Evolutionary conservation across 768 basidiomycete genomes (phyloP).

Genomic region (Rhodotorula sphaerocarpa): DNA sequence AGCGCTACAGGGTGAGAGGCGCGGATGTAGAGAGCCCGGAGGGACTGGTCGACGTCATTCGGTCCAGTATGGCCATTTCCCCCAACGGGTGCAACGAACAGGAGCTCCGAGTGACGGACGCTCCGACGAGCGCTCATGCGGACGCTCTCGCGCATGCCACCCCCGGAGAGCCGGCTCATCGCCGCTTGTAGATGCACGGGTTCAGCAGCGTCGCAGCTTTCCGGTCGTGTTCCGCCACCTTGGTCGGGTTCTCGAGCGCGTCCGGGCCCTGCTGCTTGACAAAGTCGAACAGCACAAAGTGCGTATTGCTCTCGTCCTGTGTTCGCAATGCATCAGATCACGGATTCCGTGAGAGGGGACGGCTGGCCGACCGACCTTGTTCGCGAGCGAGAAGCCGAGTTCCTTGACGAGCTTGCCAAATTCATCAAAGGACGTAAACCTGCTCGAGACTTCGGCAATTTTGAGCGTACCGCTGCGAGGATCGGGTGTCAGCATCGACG

Average conservation of each 20-base stretch:
- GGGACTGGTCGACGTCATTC: no score
- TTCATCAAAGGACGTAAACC: slow-evolving; percentile 60
- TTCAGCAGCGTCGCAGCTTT: slow-evolving; percentile 65
- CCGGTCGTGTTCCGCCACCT: slow-evolving; percentile 45
- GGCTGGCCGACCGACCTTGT: slow-evolving; percentile 51
- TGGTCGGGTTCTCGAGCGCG: slow-evolving; percentile 31
- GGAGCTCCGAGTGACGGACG: no score
- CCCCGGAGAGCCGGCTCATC: slow-evolving; percentile 50
- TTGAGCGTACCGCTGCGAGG: slow-evolving; percentile 62
- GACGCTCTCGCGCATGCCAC: no score
- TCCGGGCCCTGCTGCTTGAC: slow-evolving; percentile 49
- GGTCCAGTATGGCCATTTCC: no score
- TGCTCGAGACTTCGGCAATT: slow-evolving; percentile 81
- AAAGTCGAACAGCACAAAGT: slow-evolving; percentile 79
- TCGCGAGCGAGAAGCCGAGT: slow-evolving; percentile 64
- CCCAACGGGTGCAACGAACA: no score
- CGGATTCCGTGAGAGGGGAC: no score
- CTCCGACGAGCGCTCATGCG: no score
- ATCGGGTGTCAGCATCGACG: background rate
- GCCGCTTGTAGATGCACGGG: slow-evolving; percentile 85
- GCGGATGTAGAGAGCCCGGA: no score
- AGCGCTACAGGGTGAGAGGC: no score
- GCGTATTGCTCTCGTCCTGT: slow-evolving; percentile 74
- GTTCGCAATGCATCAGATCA: no score
- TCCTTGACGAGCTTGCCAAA: slow-evolving; percentile 59